phyloP scores from a whole-genome alignment of 805 yeast genomes.

The Candida succiphila region DNA sequence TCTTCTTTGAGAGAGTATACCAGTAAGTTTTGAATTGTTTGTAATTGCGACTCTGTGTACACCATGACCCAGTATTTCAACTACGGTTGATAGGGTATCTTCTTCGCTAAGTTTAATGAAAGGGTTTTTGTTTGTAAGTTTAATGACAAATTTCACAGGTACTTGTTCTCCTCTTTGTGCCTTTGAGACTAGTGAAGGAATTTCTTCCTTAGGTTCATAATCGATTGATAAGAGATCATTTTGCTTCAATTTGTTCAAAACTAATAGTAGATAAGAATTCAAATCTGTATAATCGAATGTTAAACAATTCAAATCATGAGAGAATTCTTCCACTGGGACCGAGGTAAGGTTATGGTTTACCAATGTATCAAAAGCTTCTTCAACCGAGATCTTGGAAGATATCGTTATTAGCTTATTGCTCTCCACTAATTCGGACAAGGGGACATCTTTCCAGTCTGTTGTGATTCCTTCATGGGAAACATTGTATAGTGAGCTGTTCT shows the following conservation, averaged over 20 bases:
- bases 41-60: conserved; percentile 86
- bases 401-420: conserved; percentile 66
- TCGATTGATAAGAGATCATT: conserved; percentile 26
- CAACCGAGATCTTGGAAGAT: conserved; percentile 62
- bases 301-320: conserved; percentile 55
- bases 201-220: conserved; percentile 26
- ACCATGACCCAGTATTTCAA: conserved; percentile 87
- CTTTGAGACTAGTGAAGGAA: conserved; percentile 34
- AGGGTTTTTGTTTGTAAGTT: conserved; percentile 80
- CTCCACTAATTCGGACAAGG: conserved; percentile 66
- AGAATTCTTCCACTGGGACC: conserved; percentile 60
- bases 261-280: conserved; percentile 75
- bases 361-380: conserved; percentile 78
- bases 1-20: conserved; percentile 87
- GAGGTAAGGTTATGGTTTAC: conserved; percentile 69
- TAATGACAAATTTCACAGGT: conserved; percentile 82
- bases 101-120: conserved; percentile 66
- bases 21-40: conserved; percentile 50
- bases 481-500: conserved; percentile 3
- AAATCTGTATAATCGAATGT: conserved; percentile 91
- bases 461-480: conserved; percentile 15
- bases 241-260: conserved; percentile 56
- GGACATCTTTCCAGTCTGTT: conserved; percentile 65
- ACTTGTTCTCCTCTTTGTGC: conserved; percentile 87
- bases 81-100: conserved; percentile 62